Evolutionary conservation across 2,329 filamentous ascomycete genomes (phyloP), one percentile per base, ranked within the genome.

Genomic region (Pseudogymnoascus sp.): DNA sequence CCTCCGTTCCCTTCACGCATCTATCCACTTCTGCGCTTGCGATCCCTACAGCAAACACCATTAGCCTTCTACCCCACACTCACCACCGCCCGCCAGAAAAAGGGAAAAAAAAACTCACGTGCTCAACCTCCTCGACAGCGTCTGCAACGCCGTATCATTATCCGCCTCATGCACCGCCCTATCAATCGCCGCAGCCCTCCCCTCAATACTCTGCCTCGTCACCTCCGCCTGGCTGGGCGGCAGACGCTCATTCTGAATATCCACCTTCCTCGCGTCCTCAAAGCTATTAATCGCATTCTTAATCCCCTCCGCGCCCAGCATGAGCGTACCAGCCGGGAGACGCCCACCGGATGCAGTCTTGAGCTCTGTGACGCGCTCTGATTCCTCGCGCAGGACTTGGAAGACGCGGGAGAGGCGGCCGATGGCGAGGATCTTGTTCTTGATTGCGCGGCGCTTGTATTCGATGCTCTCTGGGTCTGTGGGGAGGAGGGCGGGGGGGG

Each of bases 371-470:
- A 99, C 92, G 70, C 89, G 86, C 80, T 99, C 94, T 1, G 92
- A 96, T 77, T 99, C 94, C 78, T 99, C 94, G 72, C 94, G 91
- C 70, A 99, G 78, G 60, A 99, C 94, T 75, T 99, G 94, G 87
- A 99, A 99, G 65, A 99, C 94, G 70, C 94, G 90, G 38, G 94
- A 97, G 67, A 99, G 82, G 69, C 94, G 91, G 31, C 94, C 94
- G 72, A 99, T 99, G 65, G 94, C 94, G 70, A 99, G 80, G 73
- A 99, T 97, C 82, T 99, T 99, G 86, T 99, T 99, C 83, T 97
- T 97, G 84, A 99, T 96, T 3, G 92, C 92, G 53, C 92, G 88
- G 72, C 94, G 85, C 83, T 97, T 97, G 81, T 89, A 93, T 74
- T 99, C 94, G 70, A 88, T 91, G 61, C 89, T 92, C 60, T 96